A percentile compares a stretch with the other conserved stretches of the same genome.
Evolutionary conservation across 1,139 yeast genomes (phyloP).

Genomic region (Kodamaea ohmeri): DNA sequence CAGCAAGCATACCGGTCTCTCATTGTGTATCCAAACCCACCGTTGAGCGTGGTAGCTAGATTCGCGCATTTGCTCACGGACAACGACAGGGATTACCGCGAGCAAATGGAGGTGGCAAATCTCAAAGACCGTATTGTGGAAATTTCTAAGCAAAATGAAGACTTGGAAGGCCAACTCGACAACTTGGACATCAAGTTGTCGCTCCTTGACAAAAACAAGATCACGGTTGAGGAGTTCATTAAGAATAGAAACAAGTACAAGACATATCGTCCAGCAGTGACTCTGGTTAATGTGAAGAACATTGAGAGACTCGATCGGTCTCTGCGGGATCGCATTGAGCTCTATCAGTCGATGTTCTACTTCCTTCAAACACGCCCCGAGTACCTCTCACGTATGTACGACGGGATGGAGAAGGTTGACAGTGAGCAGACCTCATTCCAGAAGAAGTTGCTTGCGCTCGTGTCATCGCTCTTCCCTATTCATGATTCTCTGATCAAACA

Average conservation of each 20-base stretch:
- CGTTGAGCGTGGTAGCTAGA: slow-evolving; percentile 69
- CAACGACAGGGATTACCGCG: slow-evolving; percentile 70
- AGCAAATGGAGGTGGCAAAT: slow-evolving; percentile 69
- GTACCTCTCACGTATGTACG: slow-evolving; percentile 58
- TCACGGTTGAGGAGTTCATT: slow-evolving; percentile 71
- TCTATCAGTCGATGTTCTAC: slow-evolving; percentile 77
- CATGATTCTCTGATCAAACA: slow-evolving; percentile 28
- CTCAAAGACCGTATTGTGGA: slow-evolving; percentile 65
- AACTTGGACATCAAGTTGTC: slow-evolving; percentile 82
- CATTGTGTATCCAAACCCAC: slow-evolving; percentile 69
- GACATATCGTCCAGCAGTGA: slow-evolving; percentile 20
- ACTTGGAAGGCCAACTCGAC: slow-evolving; percentile 69
- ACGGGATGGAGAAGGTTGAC: slow-evolving; percentile 21
- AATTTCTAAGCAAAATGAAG: slow-evolving; percentile 62
- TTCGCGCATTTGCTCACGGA: slow-evolving; percentile 78
- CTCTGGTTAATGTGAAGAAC: slow-evolving; percentile 20
- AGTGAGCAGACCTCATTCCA: slow-evolving; percentile 20
- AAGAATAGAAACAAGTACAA: slow-evolving; percentile 48
- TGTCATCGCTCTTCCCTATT: slow-evolving; percentile 50
- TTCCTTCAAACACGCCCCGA: slow-evolving; percentile 80
- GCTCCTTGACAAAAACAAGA: slow-evolving; percentile 71
- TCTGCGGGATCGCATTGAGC: slow-evolving; percentile 47
- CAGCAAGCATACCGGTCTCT: slow-evolving; percentile 74
- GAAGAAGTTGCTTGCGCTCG: slow-evolving; percentile 43
- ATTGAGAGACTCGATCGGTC: slow-evolving; percentile 36